Evolutionary conservation across 2,329 filamentous ascomycete species (phyloP), one percentile per base, ranked within the genome.

Genomic region (Exophiala sp.): DNA sequence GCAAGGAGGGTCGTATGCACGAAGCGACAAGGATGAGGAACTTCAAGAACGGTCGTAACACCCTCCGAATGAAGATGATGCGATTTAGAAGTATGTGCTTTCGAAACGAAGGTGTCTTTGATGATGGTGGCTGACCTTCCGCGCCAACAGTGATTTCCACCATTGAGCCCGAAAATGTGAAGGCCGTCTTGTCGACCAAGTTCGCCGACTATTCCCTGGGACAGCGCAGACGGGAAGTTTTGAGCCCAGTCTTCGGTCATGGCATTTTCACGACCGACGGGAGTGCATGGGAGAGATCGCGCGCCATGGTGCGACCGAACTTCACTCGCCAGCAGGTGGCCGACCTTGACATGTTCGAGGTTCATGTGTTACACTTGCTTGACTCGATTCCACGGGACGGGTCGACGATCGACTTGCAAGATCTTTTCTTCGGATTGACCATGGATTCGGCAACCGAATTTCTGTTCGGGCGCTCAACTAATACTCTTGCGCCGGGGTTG

Each of bases 381-480:
- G 71, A 75, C n/a, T 75, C 77, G 18, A 75, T 89, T 7, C 82
- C 83, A 0, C 66, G 66, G 0, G 71, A 80, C 53, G 77, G 84
- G 43, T 68, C 72, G 2, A 76, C 74, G 0, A 75, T 87, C 8
- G 80, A 88, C 60, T 70, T 88, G 24, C 80, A 83, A 62, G 76
- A 79, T 9, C 38, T 59, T 7, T 85, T 87, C 64, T 87, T 87
- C 63, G 76, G 78, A 49, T 75, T 87, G 64, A 86, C 84, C 0
- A 74, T 88, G 14, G 85, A 88, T 57, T 80, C 82, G 0, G 82
- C 84, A 0, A 88, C 84, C 0, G 82, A 85, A 42, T 86, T 88
- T 59, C 70, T 89, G 3, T 84, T 88, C 43, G 85, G 86, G 5
- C 73, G 81, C 43, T 81, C 76, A 47, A 76, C 58, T 18, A 56